Conservation (phyloP, 164 flowering plant genomes). For the Aristolochia contorta region DNA sequence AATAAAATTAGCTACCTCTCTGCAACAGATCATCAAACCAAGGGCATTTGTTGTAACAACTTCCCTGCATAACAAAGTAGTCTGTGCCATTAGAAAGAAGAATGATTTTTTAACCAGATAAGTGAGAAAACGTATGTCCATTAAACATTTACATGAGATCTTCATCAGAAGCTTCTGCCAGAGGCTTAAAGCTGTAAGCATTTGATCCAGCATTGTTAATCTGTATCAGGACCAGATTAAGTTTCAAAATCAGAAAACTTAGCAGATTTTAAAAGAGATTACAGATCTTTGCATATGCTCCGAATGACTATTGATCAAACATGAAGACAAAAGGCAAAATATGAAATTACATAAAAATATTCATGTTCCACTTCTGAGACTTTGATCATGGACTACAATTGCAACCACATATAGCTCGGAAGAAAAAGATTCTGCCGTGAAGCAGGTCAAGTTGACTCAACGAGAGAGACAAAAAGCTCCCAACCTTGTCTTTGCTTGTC, state of each 20-base stretch:
- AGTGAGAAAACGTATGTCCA: background rate
- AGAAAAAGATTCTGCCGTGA: no score
- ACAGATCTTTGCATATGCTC: background rate
- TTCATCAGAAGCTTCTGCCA: slow-evolving; percentile 88
- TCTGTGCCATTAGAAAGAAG: background rate
- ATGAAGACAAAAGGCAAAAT: no score
- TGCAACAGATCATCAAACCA: slow-evolving; percentile 94
- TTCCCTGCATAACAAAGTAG: slow-evolving; percentile 44
- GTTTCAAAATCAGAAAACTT: slow-evolving; percentile 9
- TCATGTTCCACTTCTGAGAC: no score
- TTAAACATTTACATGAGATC: slow-evolving; percentile 61
- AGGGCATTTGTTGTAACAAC: slow-evolving; percentile 90
- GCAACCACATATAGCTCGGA: no score
- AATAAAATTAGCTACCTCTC: slow-evolving; percentile 55
- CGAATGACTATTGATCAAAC: no score
- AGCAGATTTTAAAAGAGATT: background rate
- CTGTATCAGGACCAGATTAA: slow-evolving; percentile 51
- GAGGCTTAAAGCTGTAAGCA: slow-evolving; percentile 84
- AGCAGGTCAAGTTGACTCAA: no score
- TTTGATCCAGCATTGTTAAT: slow-evolving; percentile 98
- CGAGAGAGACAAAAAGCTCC: no score
- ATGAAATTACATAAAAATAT: no score
- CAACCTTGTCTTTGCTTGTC: no score
- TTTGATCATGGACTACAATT: no score
- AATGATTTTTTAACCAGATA: background rate